Percentiles rank a stretch among this genome's conserved stretches.
Evolutionary conservation across 768 basidiomycete species (phyloP).

Genomic region (Leccinum boreale): DNA sequence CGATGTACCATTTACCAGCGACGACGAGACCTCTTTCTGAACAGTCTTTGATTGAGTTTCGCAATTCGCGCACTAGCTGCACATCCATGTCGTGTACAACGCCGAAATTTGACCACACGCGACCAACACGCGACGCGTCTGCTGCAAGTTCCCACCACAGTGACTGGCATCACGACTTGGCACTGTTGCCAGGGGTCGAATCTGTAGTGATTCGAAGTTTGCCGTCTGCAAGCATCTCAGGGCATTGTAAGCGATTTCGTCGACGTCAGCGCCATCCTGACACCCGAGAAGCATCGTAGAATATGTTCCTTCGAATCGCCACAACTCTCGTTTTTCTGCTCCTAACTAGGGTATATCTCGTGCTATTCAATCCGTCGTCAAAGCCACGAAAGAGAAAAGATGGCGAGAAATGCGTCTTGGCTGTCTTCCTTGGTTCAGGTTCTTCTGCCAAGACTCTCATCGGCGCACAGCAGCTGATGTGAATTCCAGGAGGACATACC

Average conservation of each 20-base stretch:
- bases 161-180: not conserved
- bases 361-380: slow-evolving; percentile 12
- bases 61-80: slow-evolving; percentile 54
- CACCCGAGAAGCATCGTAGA: not conserved
- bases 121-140: not conserved
- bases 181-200: not conserved
- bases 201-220: not conserved
- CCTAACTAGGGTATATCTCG: slow-evolving; percentile 16
- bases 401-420: slow-evolving; percentile 47
- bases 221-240: not conserved
- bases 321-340: slow-evolving; percentile 11
- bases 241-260: not conserved
- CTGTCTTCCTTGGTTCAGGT: slow-evolving; percentile 95
- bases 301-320: slow-evolving; percentile 16
- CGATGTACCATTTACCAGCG: slow-evolving; percentile 73
- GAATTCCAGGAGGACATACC: slow-evolving; percentile 82
- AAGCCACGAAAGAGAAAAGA: slow-evolving; percentile 13
- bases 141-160: slow-evolving; percentile 12
- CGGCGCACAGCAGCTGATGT: slow-evolving; percentile 9
- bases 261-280: not conserved
- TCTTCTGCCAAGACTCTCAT: slow-evolving; percentile 21
- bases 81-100: slow-evolving; percentile 36
- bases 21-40: slow-evolving; percentile 65
- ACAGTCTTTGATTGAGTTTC: slow-evolving; percentile 66
- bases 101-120: not conserved